phyloP scores from a whole-genome alignment of 176 grass and related monocot species.

The Ananas comosus region DNA sequence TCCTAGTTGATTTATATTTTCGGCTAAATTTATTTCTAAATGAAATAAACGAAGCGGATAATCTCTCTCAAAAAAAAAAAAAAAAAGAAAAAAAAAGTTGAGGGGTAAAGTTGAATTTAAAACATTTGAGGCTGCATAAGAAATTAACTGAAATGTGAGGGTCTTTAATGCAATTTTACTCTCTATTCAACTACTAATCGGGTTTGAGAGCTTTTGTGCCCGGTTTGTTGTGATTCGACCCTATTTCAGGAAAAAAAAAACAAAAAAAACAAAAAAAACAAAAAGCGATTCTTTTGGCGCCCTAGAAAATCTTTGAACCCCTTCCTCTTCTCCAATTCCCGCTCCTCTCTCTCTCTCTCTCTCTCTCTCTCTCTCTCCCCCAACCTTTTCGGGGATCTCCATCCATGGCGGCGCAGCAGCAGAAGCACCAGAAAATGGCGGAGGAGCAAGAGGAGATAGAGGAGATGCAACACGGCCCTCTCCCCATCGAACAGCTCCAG shows the following conservation, averaged over 20 bases:
- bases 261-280: neutral
- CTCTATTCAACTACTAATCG: no score
- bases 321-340: neutral
- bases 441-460: constrained; percentile 37
- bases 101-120: no score
- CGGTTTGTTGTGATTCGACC: constrained; percentile 6
- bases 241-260: neutral
- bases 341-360: neutral
- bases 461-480: constrained; percentile 70
- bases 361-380: neutral
- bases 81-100: no score
- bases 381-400: neutral
- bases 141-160: no score
- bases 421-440: constrained; percentile 33
- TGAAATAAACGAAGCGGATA: no score
- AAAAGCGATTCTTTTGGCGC: constrained; percentile 16
- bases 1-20: no score
- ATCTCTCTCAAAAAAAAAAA: no score
- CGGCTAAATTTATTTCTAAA: no score
- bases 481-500: constrained; percentile 80
- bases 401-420: constrained; percentile 47
- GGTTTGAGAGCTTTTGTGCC: no score
- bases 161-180: no score
- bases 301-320: constrained; percentile 20
- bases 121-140: no score